Percentiles rank a stretch among this genome's conserved stretches.
Conservation (phyloP, 352 stramenopile genomes). For the Phytophthora rubi region DNA sequence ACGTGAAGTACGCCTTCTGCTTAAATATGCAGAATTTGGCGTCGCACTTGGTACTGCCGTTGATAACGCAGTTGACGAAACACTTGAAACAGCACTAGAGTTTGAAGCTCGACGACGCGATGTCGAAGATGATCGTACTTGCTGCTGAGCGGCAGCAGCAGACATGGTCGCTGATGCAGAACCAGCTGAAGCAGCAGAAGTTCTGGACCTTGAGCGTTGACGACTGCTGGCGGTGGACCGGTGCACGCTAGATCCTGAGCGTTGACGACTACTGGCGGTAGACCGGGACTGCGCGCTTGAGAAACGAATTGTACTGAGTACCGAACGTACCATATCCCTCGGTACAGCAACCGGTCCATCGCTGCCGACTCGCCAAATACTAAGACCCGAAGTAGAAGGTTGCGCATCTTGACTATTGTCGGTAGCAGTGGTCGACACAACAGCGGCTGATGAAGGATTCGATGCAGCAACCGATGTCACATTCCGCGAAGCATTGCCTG, state of each 20-base stretch:
- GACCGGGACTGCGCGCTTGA: conserved; percentile 7
- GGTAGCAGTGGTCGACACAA: background rate
- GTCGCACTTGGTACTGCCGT: conserved; percentile 6
- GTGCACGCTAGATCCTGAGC: background rate
- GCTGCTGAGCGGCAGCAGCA: background rate
- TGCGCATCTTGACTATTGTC: background rate
- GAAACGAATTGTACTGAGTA: conserved; percentile 13
- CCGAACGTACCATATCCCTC: conserved; percentile 19
- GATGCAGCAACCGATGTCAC: background rate
- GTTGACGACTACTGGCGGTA: conserved; percentile 4
- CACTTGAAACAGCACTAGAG: conserved; percentile 6
- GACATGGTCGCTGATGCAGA: background rate
- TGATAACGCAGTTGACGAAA: background rate
- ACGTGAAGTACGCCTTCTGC: background rate
- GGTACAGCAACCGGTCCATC: conserved; percentile 9
- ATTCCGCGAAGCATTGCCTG: background rate
- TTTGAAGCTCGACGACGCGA: conserved; percentile 11
- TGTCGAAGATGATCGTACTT: background rate
- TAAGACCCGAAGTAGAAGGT: conserved; percentile 5
- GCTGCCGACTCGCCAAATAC: background rate
- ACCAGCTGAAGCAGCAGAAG: background rate
- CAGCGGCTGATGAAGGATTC: background rate
- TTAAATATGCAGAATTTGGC: background rate
- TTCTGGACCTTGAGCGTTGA: conserved; percentile 10
- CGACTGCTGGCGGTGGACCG: conserved; percentile 2